A percentile compares a stretch with the other conserved stretches of the same genome.
These are phyloP conservation scores for Cryptosporidium andersoni DNA, from an alignment of 169 alveolate genomes.

Conservation along the genomic window DNA sequence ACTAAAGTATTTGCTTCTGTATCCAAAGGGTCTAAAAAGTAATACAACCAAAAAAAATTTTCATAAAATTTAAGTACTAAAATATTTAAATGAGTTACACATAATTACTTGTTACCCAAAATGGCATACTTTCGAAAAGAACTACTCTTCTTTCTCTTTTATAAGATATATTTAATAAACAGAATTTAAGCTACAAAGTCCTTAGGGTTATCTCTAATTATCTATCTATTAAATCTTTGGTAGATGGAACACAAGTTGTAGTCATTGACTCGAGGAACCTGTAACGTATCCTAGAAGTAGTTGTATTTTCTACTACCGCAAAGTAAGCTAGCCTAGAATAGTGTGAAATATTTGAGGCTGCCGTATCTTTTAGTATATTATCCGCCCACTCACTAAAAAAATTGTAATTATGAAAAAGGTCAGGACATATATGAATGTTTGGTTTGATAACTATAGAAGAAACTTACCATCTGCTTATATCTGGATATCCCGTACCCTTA, in stretches of 20 bases:
- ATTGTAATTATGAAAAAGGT: not conserved
- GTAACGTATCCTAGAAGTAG: slow-evolving; percentile 84
- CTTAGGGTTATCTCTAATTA: not conserved
- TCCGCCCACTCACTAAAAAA: slow-evolving; percentile 90
- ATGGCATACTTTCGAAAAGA: too few species aligned
- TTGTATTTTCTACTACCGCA: slow-evolving; percentile 89
- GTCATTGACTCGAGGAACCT: slow-evolving; percentile 72
- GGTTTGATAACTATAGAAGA: not conserved
- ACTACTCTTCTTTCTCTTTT: too few species aligned
- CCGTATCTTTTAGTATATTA: slow-evolving; percentile 90
- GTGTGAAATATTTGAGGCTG: slow-evolving; percentile 92
- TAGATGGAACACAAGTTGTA: slow-evolving; percentile 16
- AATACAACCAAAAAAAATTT: too few species aligned
- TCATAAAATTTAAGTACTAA: too few species aligned
- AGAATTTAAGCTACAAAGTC: not conserved
- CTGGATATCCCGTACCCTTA: slow-evolving; percentile 94
- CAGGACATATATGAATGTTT: not conserved
- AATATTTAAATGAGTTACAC: too few species aligned
- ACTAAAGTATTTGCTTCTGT: too few species aligned
- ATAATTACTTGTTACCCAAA: too few species aligned
- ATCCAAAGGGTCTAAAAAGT: too few species aligned
- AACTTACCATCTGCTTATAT: slow-evolving; percentile 89
- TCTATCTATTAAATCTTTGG: not conserved
- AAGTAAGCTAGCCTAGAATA: slow-evolving; percentile 89
- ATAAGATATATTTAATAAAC: not conserved